Conservation (phyloP, 78 protist species). For the Dictyostelium purpureum region DNA sequence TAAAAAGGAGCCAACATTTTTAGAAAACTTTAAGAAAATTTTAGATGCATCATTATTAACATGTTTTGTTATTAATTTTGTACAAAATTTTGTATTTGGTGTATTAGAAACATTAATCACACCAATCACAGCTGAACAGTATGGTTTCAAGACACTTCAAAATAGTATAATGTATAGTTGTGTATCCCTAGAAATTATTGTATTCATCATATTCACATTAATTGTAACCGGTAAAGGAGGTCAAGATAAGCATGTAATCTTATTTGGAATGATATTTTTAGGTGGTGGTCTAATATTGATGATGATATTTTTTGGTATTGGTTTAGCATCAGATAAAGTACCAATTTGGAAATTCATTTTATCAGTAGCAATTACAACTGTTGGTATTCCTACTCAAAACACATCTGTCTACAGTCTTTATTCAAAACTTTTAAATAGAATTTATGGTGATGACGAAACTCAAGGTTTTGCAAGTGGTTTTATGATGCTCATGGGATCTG, state of each 20-base stretch:
- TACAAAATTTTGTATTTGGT: constrained; percentile 75
- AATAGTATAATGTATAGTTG: constrained; percentile 36
- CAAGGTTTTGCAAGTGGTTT: constrained; percentile 68
- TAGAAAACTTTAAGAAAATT: neutral
- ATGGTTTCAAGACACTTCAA: constrained; percentile 20
- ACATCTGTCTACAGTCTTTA: constrained; percentile 46
- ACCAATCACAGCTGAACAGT: constrained; percentile 43
- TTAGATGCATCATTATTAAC: constrained; percentile 30
- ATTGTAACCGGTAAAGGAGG: constrained; percentile 21
- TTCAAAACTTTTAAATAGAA: constrained; percentile 46
- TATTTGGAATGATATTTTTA: constrained; percentile 31
- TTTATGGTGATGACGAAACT: constrained; percentile 49
- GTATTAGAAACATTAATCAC: constrained; percentile 46
- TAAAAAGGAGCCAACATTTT: constrained; percentile 21
- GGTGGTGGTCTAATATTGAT: constrained; percentile 42
- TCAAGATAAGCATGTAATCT: constrained; percentile 47
- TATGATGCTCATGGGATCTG: constrained; percentile 62
- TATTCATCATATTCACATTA: constrained; percentile 52
- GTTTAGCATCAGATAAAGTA: constrained; percentile 5
- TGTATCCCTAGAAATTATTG: constrained; percentile 34
- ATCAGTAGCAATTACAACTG: constrained; percentile 45
- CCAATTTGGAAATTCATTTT: constrained; percentile 46
- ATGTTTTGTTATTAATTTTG: constrained; percentile 65
- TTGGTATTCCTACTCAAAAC: constrained; percentile 75
- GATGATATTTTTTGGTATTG: constrained; percentile 53